These are phyloP conservation scores for Talaromyces sp. DNA, from an alignment of 2,329 filamentous ascomycete species.

Conservation along the genomic window DNA sequence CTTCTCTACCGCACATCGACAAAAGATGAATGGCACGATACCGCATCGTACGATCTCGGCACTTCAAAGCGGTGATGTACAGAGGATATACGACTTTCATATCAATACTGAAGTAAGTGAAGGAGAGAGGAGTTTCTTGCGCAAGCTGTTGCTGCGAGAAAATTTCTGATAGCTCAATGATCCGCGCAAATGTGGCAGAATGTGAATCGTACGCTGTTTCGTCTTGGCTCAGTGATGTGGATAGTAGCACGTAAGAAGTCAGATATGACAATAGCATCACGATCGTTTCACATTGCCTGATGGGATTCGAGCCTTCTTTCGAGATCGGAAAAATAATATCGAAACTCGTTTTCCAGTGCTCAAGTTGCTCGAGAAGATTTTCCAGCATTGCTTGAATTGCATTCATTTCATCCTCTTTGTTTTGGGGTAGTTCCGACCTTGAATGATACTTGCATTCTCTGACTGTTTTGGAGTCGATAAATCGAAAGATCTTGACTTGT, in stretches of 20 bases:
- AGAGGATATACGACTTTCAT: conserved; percentile 9
- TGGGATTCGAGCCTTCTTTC: not conserved
- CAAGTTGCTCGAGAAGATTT: not conserved
- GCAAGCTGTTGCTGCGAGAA: not conserved
- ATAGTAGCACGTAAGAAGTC: not conserved
- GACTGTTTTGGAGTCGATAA: not conserved
- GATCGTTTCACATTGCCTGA: not conserved
- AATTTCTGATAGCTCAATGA: not conserved
- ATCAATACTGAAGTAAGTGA: not conserved
- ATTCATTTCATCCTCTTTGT: not conserved
- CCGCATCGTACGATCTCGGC: not conserved
- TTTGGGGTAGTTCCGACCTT: not conserved
- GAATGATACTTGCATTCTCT: not conserved
- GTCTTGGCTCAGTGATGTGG: not conserved
- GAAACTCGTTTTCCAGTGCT: not conserved
- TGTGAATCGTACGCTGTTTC: conserved; percentile 2
- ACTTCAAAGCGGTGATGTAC: conserved; percentile 2
- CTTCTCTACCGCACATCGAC: conserved; percentile 1
- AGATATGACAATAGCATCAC: not conserved
- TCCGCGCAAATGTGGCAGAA: not conserved
- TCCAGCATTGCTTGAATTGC: not conserved
- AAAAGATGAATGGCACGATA: not conserved
- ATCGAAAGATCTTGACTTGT: not conserved
- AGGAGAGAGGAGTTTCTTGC: not conserved
- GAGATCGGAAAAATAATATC: not conserved